phyloP scores from a whole-genome alignment of 768 basidiomycete species.

The Kwoniella dendrophila region DNA sequence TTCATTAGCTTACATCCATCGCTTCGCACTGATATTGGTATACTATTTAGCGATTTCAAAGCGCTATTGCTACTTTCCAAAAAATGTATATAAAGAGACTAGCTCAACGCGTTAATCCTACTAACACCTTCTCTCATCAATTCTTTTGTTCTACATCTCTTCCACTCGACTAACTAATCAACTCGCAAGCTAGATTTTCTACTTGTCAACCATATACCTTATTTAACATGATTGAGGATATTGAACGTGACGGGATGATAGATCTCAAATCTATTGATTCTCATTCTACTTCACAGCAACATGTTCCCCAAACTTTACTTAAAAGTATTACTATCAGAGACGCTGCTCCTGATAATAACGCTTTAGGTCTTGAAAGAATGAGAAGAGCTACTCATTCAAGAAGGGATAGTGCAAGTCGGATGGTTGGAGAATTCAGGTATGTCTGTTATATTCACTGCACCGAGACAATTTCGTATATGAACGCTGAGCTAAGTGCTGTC shows the following conservation, averaged over 20 bases:
- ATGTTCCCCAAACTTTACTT: not conserved
- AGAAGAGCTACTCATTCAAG: conserved; percentile 17
- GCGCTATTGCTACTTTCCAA: no score
- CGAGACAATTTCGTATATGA: no score
- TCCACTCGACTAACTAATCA: no score
- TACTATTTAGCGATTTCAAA: no score
- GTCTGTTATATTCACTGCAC: conserved; percentile 11
- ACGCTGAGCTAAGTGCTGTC: not conserved
- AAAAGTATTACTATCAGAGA: conserved; percentile 40
- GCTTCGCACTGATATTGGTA: no score
- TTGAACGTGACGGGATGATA: conserved; percentile 8
- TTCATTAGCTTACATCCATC: not conserved
- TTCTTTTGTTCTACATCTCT: no score
- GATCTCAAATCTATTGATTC: conserved; percentile 11
- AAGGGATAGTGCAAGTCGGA: conserved; percentile 34
- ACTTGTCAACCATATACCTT: not conserved
- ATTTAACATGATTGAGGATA: conserved; percentile 7
- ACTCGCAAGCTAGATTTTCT: no score
- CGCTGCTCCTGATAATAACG: not conserved
- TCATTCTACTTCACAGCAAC: not conserved
- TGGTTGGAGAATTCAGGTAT: conserved; percentile 51
- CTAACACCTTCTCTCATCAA: not conserved
- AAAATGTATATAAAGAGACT: no score
- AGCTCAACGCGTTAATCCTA: not conserved
- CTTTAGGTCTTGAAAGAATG: conserved; percentile 13